Evolutionary conservation across 768 basidiomycete species (phyloP).

Genomic region (Xanthoconium stramineum): DNA sequence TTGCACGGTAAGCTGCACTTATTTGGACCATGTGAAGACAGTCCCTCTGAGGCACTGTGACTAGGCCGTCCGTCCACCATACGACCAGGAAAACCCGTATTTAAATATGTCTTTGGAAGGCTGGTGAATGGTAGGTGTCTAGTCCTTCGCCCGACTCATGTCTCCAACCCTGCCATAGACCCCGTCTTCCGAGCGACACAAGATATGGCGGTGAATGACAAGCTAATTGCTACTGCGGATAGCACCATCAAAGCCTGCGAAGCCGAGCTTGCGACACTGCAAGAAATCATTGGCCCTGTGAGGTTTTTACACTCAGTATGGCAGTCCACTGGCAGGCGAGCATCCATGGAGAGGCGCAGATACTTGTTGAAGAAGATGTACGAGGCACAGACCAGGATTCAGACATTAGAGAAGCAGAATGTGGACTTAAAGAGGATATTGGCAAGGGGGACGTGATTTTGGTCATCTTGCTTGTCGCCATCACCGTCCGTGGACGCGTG

Average conservation of each 20-base stretch:
- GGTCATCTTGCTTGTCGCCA: too few species aligned
- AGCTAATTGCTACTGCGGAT: constrained; percentile 56
- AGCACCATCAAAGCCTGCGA: constrained; percentile 68
- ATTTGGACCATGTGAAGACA: neutral
- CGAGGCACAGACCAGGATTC: constrained; percentile 63
- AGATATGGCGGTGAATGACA: constrained; percentile 78
- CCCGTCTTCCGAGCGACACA: constrained; percentile 75
- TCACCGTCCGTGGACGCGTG: too few species aligned
- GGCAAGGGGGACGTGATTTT: constrained; percentile 34
- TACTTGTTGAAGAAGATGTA: constrained; percentile 77
- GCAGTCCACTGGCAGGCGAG: constrained; percentile 38
- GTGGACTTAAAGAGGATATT: constrained; percentile 58
- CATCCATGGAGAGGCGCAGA: constrained; percentile 55
- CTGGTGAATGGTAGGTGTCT: constrained; percentile 64
- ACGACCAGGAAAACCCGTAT: constrained; percentile 88
- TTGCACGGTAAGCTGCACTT: constrained; percentile 51
- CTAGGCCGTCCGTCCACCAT: constrained; percentile 81
- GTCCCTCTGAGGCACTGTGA: neutral
- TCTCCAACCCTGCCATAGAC: constrained; percentile 42
- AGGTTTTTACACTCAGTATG: constrained; percentile 40
- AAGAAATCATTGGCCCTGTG: constrained; percentile 55
- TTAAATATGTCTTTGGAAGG: constrained; percentile 78
- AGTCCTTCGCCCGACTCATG: too few species aligned
- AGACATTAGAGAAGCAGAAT: constrained; percentile 69
- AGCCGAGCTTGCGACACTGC: constrained; percentile 66